These are phyloP conservation scores for Pholiota adiposa DNA, from an alignment of 1,284 basidiomycete species.

Conservation along the genomic window DNA sequence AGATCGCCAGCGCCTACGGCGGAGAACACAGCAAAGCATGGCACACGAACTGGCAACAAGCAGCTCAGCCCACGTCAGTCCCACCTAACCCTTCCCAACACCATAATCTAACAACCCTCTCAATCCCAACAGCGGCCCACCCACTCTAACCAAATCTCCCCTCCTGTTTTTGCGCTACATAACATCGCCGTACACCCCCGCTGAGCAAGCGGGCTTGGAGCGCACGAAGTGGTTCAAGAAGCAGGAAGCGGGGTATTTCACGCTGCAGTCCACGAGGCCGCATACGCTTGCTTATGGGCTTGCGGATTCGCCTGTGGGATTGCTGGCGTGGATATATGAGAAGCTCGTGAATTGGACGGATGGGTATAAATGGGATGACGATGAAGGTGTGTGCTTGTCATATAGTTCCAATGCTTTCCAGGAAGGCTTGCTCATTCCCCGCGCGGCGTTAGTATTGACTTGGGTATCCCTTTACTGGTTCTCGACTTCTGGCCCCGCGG, in stretches of 20 bases:
- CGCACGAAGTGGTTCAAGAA: not conserved
- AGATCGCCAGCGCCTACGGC: slow-evolving; percentile 45
- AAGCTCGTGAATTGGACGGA: slow-evolving; percentile 59
- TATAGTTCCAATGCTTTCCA: not conserved
- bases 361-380: slow-evolving; percentile 51
- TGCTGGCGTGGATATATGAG: slow-evolving; percentile 66
- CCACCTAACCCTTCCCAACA: no score
- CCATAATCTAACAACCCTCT: no score
- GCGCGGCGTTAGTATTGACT: slow-evolving; percentile 50
- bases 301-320: slow-evolving; percentile 58
- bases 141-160: not conserved
- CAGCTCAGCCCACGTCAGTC: no score
- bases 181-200: not conserved
- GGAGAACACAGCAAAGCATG: slow-evolving; percentile 36
- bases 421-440: not conserved
- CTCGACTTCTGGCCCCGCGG: slow-evolving; percentile 56
- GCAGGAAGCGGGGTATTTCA: not conserved
- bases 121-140: not conserved
- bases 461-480: slow-evolving; percentile 67
- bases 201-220: not conserved
- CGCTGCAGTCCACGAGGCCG: not conserved
- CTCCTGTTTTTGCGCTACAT: slow-evolving; percentile 23
- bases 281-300: slow-evolving; percentile 42
- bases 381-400: slow-evolving; percentile 35
- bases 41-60: slow-evolving; percentile 32